Conservation (phyloP, 2,329 filamentous ascomycete genomes). For the Xylariaceae sp. region DNA sequence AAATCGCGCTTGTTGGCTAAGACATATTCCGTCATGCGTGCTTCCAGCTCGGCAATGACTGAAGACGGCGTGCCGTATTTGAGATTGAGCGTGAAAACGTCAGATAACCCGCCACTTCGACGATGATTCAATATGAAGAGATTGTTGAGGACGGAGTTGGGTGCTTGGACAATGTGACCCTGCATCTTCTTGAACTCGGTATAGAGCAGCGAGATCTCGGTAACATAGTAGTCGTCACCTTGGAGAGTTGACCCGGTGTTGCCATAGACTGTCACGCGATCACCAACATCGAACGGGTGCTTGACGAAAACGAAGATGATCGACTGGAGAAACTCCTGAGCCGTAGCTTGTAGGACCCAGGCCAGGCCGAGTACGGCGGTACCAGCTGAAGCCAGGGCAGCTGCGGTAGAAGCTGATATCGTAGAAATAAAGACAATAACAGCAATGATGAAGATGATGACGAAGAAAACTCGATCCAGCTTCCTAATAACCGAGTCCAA, state of each 20-base stretch:
- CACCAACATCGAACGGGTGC: constrained; percentile 93
- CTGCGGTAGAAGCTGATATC: constrained; percentile 83
- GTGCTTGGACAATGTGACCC: constrained; percentile 90
- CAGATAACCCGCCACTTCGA: constrained; percentile 80
- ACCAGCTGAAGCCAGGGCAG: constrained; percentile 83
- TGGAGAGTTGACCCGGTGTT: constrained; percentile 72
- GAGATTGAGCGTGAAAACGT: constrained; percentile 76
- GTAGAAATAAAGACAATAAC: constrained; percentile 84
- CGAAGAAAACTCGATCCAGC: constrained; percentile 81
- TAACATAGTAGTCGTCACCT: constrained; percentile 94
- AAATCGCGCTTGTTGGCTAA: constrained; percentile 83
- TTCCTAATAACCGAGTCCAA: constrained; percentile 89
- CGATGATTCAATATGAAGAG: constrained; percentile 94
- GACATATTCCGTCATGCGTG: constrained; percentile 77
- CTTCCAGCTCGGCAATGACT: constrained; percentile 76
- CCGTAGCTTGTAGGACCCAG: constrained; percentile 88
- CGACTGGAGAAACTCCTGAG: constrained; percentile 90
- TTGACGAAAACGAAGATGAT: constrained; percentile 96
- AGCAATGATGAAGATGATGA: constrained; percentile 75
- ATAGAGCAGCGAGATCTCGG: constrained; percentile 86
- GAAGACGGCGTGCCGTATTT: constrained; percentile 80
- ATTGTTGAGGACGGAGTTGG: constrained; percentile 87
- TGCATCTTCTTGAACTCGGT: constrained; percentile 99
- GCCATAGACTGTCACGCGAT: constrained; percentile 86
- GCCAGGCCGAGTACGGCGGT: constrained; percentile 83